Evolutionary conservation across 805 yeast species (phyloP), one percentile per base, ranked within the genome.

Genomic region (Brettanomyces custersianus): DNA sequence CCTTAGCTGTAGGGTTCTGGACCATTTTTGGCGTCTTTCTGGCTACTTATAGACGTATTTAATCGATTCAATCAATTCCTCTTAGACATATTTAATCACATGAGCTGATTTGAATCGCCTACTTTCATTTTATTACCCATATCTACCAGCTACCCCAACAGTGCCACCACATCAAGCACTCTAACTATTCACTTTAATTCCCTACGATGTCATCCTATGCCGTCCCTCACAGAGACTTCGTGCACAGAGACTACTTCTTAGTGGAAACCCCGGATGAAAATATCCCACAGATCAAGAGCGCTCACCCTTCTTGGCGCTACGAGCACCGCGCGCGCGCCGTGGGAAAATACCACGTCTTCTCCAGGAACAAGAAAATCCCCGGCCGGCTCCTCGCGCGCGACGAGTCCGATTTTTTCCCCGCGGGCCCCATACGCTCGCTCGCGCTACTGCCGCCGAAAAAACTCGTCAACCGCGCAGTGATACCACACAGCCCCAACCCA

Each of bases 311-410:
- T 12, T 69, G 80, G 70, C 47, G 45, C 5, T 83, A 61, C 48
- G 94, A 85, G 52, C 84, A 82, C 52, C 70, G 63, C 18, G 72
- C 76, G 3, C 65, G 78, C 25, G 81, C 80, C 0, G 52, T 77
- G 17, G 75, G 71, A 17, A 64, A 75, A 41, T 79, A 77, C 52
- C 75, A 70, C 52, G 80, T 85, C 11, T 80, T 84, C 47, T 80
- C 90, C 7, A 52, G 72, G 20, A 43, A 55, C 22, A 70, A 70
- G 44, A 37, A 44, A 9, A 65, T 64, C 40, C 47, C 55, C 4
- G 59, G 59, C 39, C 11, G 41, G 15, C 44, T 42, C 19, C 47
- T 48, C 23, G 47, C 69, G 43, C 68, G 68, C 4, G 64, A 62
- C 40, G 50, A 43, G 8, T 9, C 7, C 6, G 31, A 29, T 29